Percentiles rank a stretch among this genome's conserved stretches.
phyloP scores from a whole-genome alignment of 495 filamentous ascomycete species.

The Gamarada debralockiae region DNA sequence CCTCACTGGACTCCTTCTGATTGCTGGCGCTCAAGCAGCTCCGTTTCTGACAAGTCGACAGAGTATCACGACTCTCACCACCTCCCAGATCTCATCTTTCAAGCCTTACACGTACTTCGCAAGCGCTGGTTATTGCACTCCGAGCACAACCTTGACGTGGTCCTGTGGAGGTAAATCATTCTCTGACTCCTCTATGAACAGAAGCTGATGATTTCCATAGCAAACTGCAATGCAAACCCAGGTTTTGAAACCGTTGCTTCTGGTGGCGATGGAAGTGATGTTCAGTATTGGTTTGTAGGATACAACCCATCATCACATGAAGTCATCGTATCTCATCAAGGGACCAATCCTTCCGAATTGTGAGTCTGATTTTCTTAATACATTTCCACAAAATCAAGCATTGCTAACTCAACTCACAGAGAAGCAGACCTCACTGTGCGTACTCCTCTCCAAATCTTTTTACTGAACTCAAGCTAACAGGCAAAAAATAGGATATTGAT shows the following conservation, averaged over 20 bases:
- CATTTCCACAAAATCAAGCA: no score
- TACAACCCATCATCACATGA: background rate
- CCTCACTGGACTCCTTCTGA: no score
- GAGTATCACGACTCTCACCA: background rate
- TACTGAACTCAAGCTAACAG: background rate
- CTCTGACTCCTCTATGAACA: background rate
- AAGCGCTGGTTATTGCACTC: background rate
- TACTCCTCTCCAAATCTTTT: no score
- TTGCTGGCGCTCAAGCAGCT: background rate
- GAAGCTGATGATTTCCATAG: background rate
- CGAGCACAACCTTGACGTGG: background rate
- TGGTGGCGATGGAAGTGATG: background rate
- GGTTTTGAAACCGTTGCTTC: background rate
- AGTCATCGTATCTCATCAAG: constrained; percentile 3
- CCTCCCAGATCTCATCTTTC: background rate
- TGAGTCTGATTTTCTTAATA: background rate
- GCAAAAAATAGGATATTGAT: background rate
- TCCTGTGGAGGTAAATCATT: background rate
- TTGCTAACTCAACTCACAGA: no score
- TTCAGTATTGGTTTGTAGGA: constrained; percentile 4
- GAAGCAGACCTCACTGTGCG: no score
- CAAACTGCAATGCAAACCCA: background rate
- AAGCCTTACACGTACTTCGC: background rate
- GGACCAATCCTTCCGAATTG: background rate
- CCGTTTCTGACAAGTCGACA: background rate